Evolutionary conservation across 805 yeast genomes (phyloP).

Genomic region (Jamesozyma piceae): DNA sequence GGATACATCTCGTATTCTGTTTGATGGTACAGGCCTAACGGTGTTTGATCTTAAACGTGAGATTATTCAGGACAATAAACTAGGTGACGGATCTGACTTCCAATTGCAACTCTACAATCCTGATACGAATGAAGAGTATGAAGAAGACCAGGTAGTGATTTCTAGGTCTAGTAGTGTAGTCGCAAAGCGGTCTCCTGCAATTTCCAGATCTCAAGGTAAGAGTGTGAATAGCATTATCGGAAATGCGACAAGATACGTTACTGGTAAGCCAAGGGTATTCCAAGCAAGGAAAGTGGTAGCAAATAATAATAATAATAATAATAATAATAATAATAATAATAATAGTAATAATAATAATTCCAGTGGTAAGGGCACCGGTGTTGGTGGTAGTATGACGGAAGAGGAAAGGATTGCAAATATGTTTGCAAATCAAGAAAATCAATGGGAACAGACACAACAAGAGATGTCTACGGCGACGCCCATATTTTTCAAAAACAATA

Average conservation of each 20-base stretch:
- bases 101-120: slow-evolving; percentile 65
- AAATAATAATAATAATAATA: slow-evolving; percentile 3
- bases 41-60: slow-evolving; percentile 92
- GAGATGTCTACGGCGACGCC: slow-evolving; percentile 80
- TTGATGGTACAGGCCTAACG: slow-evolving; percentile 94
- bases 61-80: slow-evolving; percentile 67
- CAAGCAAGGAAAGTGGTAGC: slow-evolving; percentile 22
- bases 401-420: slow-evolving; percentile 82
- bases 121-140: slow-evolving; percentile 64
- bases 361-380: slow-evolving; percentile 8
- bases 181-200: slow-evolving; percentile 71
- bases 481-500: slow-evolving; percentile 41
- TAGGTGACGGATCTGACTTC: slow-evolving; percentile 79
- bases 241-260: slow-evolving; percentile 60
- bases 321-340: neutral
- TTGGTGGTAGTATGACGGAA: slow-evolving; percentile 49
- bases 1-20: slow-evolving; percentile 64
- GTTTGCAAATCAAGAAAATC: slow-evolving; percentile 89
- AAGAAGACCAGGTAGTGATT: slow-evolving; percentile 83
- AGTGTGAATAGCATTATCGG: slow-evolving; percentile 38
- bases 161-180: slow-evolving; percentile 81
- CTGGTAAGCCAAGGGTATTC: slow-evolving; percentile 56
- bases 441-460: slow-evolving; percentile 92
- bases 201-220: slow-evolving; percentile 14
- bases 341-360: neutral